Percentiles rank a stretch among this genome's conserved stretches.
Conservation (phyloP, 805 yeast species). For the Zygoascus flipseniorum region DNA sequence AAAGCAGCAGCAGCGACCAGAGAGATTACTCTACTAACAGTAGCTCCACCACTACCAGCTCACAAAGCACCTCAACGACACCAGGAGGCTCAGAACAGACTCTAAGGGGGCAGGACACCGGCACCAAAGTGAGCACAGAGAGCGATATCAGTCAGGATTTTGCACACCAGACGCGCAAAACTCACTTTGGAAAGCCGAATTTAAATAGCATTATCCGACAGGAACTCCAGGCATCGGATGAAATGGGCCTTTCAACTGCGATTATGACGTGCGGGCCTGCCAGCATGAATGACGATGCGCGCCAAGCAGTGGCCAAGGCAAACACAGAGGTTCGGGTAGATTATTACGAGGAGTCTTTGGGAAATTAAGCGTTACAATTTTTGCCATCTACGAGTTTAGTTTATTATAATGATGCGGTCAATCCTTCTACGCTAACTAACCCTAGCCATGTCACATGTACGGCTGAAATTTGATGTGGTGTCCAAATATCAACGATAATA, state of each 20-base stretch:
- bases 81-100: background rate
- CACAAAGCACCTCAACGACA: background rate
- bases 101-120: background rate
- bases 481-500: background rate
- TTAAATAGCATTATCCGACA: constrained; percentile 48
- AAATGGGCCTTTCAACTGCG: constrained; percentile 34
- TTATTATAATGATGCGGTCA: too few species aligned
- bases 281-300: constrained; percentile 45
- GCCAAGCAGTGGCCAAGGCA: constrained; percentile 40
- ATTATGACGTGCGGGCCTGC: constrained; percentile 60
- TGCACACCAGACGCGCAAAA: background rate
- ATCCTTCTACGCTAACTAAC: too few species aligned
- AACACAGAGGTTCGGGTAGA: constrained; percentile 45
- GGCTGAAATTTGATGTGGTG: background rate
- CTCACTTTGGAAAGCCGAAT: constrained; percentile 21
- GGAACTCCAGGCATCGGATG: constrained; percentile 31
- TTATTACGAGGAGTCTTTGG: constrained; percentile 60
- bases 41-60: background rate
- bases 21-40: background rate
- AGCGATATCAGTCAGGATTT: background rate
- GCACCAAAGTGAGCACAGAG: background rate
- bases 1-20: background rate
- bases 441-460: background rate
- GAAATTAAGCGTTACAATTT: constrained; percentile 9
- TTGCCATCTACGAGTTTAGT: too few species aligned